Conservation (phyloP, 345 rosid species). For the Heritiera fomes region DNA sequence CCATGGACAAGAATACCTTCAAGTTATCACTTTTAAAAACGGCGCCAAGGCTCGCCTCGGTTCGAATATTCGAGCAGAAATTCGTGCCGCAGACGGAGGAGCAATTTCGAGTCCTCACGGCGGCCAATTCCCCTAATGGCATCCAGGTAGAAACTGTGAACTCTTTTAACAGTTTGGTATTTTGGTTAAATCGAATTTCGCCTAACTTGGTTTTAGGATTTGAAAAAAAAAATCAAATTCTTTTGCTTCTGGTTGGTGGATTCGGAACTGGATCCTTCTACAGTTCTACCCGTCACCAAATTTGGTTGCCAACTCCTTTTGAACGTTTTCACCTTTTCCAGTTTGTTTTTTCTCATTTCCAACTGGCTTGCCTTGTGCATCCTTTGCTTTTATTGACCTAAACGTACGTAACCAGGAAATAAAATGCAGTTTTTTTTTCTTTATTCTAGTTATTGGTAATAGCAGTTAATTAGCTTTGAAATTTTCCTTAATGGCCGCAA, state of each 20-base stretch:
- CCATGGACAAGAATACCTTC: slow-evolving; percentile 62
- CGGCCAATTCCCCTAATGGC: slow-evolving; percentile 78
- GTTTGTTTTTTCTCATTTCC: background rate
- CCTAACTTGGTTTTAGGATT: slow-evolving; percentile 7
- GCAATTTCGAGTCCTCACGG: slow-evolving; percentile 71
- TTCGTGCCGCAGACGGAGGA: slow-evolving; percentile 50
- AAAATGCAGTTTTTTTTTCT: background rate
- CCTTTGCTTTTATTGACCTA: background rate
- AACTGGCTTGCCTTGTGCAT: background rate
- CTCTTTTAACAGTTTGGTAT: background rate
- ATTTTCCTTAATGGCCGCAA: background rate
- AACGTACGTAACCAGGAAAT: background rate
- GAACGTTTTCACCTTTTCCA: background rate
- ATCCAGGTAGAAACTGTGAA: slow-evolving; percentile 58
- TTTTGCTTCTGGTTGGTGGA: background rate
- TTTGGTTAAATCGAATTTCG: background rate
- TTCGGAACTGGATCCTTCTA: background rate
- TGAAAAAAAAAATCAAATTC: background rate
- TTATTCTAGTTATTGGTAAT: background rate
- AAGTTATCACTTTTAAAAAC: slow-evolving; percentile 62
- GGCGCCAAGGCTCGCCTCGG: slow-evolving; percentile 67
- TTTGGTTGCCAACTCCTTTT: slow-evolving; percentile 12
- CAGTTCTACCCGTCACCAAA: background rate
- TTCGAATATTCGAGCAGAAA: slow-evolving; percentile 66
- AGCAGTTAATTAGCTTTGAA: background rate